phyloP scores from a whole-genome alignment of 192 early-diverging fungal genomes.

The Gamsiella multidivaricata region DNA sequence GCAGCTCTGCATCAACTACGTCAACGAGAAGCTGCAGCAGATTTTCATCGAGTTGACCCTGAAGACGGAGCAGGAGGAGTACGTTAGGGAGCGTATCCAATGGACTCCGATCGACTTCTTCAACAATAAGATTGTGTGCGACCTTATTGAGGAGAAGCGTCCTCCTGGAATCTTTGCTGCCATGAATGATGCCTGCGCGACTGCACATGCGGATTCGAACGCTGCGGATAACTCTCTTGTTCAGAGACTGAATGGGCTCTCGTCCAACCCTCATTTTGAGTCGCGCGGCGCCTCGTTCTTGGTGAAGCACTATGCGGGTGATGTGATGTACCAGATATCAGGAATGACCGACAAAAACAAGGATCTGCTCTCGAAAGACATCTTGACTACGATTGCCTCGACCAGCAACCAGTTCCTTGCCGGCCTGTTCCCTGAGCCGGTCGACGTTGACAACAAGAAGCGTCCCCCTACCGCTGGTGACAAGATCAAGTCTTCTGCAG shows the following conservation, averaged over 20 bases:
- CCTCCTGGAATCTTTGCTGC: conserved; percentile 94
- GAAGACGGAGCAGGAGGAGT: conserved; percentile 99
- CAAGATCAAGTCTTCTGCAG: conserved; percentile 88
- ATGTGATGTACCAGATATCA: conserved; percentile 89
- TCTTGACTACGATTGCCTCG: conserved; percentile 86
- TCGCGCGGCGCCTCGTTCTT: conserved; percentile 78
- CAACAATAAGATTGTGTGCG: conserved; percentile 99
- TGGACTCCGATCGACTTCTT: conserved; percentile 99
- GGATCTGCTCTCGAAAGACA: conserved; percentile 93
- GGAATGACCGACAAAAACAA: conserved; percentile 99
- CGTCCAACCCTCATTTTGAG: conserved; percentile 81
- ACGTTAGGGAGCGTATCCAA: conserved; percentile 93
- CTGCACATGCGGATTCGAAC: conserved; percentile 91
- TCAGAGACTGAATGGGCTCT: conserved; percentile 73
- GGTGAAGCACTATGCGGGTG: conserved; percentile 96
- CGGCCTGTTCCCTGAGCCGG: conserved; percentile 88
- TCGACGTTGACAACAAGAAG: conserved; percentile 91
- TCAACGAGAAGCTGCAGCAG: conserved; percentile 97
- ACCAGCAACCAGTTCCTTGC: conserved; percentile 82
- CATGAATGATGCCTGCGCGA: conserved; percentile 98
- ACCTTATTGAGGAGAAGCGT: conserved; percentile 95
- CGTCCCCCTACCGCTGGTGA: conserved; percentile 97
- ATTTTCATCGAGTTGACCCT: conserved; percentile 99
- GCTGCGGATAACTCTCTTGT: conserved; percentile 81
- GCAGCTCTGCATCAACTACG: conserved; percentile 99